Evolutionary conservation across 2,329 filamentous ascomycete species (phyloP).

Genomic region (Aspergillus sp.): DNA sequence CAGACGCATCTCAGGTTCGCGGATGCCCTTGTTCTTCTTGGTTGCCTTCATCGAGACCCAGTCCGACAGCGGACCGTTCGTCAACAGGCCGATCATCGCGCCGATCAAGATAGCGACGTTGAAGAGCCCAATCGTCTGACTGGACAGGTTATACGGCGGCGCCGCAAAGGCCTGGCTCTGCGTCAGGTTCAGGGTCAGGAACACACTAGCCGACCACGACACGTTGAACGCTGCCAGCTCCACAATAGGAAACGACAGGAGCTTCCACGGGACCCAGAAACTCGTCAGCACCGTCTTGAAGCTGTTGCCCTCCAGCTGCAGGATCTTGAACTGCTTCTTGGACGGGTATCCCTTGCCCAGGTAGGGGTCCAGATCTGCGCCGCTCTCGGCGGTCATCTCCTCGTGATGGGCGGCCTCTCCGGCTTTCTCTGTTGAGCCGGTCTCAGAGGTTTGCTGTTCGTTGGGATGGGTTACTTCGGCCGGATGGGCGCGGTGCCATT

Average conservation of each 20-base stretch:
- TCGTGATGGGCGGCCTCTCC: neutral
- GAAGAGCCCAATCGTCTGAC: slow-evolving; percentile 51
- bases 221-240: slow-evolving; percentile 62
- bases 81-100: slow-evolving; percentile 53
- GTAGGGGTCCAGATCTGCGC: slow-evolving; percentile 47
- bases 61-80: slow-evolving; percentile 55
- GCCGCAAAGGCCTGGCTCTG: slow-evolving; percentile 54
- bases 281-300: slow-evolving; percentile 48
- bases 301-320: slow-evolving; percentile 47
- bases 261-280: slow-evolving; percentile 61
- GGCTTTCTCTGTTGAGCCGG: neutral
- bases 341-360: slow-evolving; percentile 56
- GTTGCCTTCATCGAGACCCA: slow-evolving; percentile 57
- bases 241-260: slow-evolving; percentile 62
- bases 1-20: slow-evolving; percentile 59
- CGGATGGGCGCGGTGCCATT: slow-evolving; percentile 50
- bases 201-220: slow-evolving; percentile 57
- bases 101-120: slow-evolving; percentile 58
- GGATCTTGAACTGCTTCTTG: slow-evolving; percentile 56
- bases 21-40: slow-evolving; percentile 51
- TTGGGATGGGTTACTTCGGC: slow-evolving; percentile 15
- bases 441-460: neutral
- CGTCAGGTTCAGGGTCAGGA: slow-evolving; percentile 61
- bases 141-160: slow-evolving; percentile 54
- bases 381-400: neutral